Conservation (phyloP, 2,329 filamentous ascomycete species). For the Pseudogymnoascus sp. region DNA sequence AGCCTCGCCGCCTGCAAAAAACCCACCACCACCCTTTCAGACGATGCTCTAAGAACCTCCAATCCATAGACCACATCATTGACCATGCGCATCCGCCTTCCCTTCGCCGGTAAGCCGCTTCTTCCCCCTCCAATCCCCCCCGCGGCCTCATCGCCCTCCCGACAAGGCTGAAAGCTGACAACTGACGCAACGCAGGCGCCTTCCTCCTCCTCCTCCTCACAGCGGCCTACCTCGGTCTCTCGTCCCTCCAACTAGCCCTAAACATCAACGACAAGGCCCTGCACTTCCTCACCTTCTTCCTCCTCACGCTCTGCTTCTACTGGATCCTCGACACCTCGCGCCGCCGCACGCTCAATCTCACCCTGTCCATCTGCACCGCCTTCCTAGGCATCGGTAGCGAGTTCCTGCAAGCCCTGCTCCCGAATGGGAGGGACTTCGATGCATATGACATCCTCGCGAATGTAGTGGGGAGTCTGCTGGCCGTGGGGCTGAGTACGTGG, state of each 20-base stretch:
- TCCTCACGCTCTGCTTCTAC: constrained; percentile 83
- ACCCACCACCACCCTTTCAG: neutral
- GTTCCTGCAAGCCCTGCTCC: constrained; percentile 65
- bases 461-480: constrained; percentile 65
- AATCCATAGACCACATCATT: neutral
- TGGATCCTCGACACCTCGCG: constrained; percentile 92
- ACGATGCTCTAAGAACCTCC: neutral
- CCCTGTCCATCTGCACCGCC: constrained; percentile 69
- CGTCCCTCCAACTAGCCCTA: constrained; percentile 46
- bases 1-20: neutral
- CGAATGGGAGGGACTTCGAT: constrained; percentile 64
- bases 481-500: constrained; percentile 69
- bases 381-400: constrained; percentile 65
- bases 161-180: constrained; percentile 11
- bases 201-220: constrained; percentile 64
- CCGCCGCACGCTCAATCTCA: constrained; percentile 75
- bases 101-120: constrained; percentile 67
- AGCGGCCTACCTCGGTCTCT: constrained; percentile 72
- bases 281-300: constrained; percentile 81
- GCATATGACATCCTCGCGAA: constrained; percentile 83
- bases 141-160: neutral
- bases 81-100: constrained; percentile 74
- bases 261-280: constrained; percentile 82
- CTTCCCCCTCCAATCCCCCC: constrained; percentile 9
- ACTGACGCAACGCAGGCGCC: constrained; percentile 40